Evolutionary conservation across 2,329 filamentous ascomycete genomes (phyloP).

Genomic region (Cytospora mali): DNA sequence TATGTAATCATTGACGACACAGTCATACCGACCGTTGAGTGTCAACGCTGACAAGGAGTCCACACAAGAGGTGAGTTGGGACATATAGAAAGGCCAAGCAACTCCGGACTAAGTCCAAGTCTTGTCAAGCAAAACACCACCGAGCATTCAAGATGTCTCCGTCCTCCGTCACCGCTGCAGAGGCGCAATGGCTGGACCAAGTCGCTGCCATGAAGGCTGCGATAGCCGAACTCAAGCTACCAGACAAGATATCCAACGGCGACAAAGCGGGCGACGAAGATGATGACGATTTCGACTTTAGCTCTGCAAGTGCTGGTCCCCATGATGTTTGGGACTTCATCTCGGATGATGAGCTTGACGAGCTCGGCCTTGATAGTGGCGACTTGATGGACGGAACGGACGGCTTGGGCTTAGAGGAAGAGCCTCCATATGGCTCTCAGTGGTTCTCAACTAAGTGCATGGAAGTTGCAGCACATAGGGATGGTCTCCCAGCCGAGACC

Average conservation of each 20-base stretch:
- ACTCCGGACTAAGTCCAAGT: neutral
- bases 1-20: constrained; percentile 15
- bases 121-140: neutral
- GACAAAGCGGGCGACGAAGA: constrained; percentile 62
- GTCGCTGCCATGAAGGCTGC: constrained; percentile 84
- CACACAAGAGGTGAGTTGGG: neutral
- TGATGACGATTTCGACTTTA: constrained; percentile 54
- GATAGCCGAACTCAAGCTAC: constrained; percentile 70
- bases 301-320: constrained; percentile 58
- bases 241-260: constrained; percentile 43
- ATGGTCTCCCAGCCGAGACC: constrained; percentile 68
- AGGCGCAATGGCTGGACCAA: constrained; percentile 79
- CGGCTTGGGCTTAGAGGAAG: constrained; percentile 31
- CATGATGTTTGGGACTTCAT: constrained; percentile 95
- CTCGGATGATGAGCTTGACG: constrained; percentile 71
- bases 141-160: constrained; percentile 10
- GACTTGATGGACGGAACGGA: constrained; percentile 40
- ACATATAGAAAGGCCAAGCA: constrained; percentile 5
- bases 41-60: neutral
- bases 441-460: constrained; percentile 77
- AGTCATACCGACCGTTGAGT: constrained; percentile 19
- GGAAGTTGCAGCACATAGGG: constrained; percentile 64
- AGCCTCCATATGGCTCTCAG: constrained; percentile 53
- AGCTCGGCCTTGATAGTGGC: constrained; percentile 50
- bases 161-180: constrained; percentile 40